A percentile compares a stretch with the other conserved stretches of the same genome.
Evolutionary conservation across 176 grass and related monocot species (phyloP).

Genomic region (Dactylis glomerata): DNA sequence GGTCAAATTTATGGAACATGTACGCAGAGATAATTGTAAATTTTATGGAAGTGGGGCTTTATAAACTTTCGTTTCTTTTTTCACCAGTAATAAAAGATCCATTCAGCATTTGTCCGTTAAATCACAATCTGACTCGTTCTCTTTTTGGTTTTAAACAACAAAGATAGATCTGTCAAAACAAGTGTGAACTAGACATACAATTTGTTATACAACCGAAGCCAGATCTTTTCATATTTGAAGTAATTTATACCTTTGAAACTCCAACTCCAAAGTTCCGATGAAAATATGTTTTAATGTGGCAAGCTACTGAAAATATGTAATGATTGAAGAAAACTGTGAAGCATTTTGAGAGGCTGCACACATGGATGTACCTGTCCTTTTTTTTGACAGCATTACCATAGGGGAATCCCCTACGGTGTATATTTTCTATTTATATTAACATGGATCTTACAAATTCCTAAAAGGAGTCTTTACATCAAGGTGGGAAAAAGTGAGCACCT

Average conservation of each 20-base stretch:
- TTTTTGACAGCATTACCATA: too few species aligned
- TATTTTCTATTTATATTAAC: too few species aligned
- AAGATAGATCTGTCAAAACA: not conserved
- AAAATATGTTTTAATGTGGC: not conserved
- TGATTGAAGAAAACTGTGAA: not conserved
- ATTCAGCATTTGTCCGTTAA: slow-evolving; percentile 13
- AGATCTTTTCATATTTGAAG: not conserved
- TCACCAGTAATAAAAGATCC: not conserved
- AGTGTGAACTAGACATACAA: not conserved
- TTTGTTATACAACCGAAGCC: not conserved
- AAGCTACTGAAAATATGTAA: slow-evolving; percentile 15
- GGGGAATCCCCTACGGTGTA: too few species aligned
- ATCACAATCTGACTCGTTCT: not conserved
- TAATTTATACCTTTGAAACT: not conserved
- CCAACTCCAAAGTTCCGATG: not conserved
- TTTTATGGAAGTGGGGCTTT: not conserved
- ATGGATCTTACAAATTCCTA: too few species aligned
- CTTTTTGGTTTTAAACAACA: not conserved
- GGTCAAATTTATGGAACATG: not conserved
- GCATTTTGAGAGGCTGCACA: slow-evolving; percentile 4
- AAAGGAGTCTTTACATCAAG: too few species aligned
- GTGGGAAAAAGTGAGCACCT: too few species aligned
- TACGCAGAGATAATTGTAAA: not conserved
- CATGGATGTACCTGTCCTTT: too few species aligned
- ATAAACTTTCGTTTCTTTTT: slow-evolving; percentile 1